Evolutionary conservation across 768 basidiomycete species (phyloP), one percentile per base, ranked within the genome.

Genomic region (Hebeloma cylindrosporum): DNA sequence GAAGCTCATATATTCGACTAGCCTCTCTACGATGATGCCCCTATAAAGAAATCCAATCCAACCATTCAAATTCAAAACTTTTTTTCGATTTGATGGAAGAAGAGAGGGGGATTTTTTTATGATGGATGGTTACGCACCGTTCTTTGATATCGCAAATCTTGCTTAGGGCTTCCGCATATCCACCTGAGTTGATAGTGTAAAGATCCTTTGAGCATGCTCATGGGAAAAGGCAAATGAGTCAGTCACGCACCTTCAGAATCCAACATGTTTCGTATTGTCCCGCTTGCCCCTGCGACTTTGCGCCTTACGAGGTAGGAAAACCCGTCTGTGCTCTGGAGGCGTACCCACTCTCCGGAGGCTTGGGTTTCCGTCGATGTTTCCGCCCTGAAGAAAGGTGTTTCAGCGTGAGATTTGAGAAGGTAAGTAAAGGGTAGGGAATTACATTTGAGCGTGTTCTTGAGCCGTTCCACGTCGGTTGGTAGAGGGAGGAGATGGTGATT

Each of bases 1-100:
- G 73, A 87, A 93, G 23, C 79, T 71, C 69, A 95, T 88, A 60
- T 92, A 96, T 64, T 97, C 93, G 30, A 91, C 75, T 40, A 95
- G 72, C 60, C 91, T 93, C 66, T 93, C 89, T 1, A 90, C 79
- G 26, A 95, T 83, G 18, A 85, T 76, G 7, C 74, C 82, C 22
- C 82, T 82, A 14, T 17, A 18, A 21, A 3, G 7, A 13, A 8
- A 38, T 35, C 21, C 8, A 28, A 17, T 33, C 20, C 13, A 27
- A 9, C 17, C 11, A 14, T 23, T 25, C 9, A 17, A 22, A 11
- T 25, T 36, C 32, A 39, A n/a, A n/a, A n/a, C n/a, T n/a, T n/a
- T n/a, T n/a, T n/a, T n/a, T n/a, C n/a, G n/a, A n/a, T n/a, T n/a
- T n/a, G n/a, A n/a, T n/a, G n/a, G n/a, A n/a, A n/a, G n/a, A n/a